Evolutionary conservation across 495 filamentous ascomycete species (phyloP).

Genomic region (Neurospora sp.): DNA sequence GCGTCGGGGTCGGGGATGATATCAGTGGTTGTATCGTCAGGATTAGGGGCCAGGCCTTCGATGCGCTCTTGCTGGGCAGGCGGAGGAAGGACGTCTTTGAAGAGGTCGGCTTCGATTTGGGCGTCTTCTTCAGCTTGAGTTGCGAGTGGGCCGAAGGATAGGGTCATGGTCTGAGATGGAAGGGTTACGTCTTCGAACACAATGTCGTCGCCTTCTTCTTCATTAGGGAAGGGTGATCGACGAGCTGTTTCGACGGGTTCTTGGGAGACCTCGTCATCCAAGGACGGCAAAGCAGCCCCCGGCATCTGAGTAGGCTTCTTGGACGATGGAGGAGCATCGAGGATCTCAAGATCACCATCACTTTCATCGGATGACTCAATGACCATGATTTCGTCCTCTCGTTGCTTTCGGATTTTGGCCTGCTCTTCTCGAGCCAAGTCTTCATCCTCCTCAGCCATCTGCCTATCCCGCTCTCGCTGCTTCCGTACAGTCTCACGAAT

Average conservation of each 20-base stretch:
- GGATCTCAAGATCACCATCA: slow-evolving; percentile 46
- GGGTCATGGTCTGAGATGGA: not conserved
- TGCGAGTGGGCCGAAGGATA: not conserved
- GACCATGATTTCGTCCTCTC: slow-evolving; percentile 27
- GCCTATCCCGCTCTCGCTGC: slow-evolving; percentile 31
- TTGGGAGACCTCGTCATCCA: slow-evolving; percentile 2
- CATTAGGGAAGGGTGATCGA: slow-evolving; percentile 8
- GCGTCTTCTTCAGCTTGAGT: slow-evolving; percentile 14
- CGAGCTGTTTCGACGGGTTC: not conserved
- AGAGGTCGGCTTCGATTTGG: slow-evolving; percentile 17
- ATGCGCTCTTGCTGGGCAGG: not conserved
- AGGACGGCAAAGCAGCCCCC: slow-evolving; percentile 9
- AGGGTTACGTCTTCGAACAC: slow-evolving; percentile 31
- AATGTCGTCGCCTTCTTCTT: slow-evolving; percentile 19
- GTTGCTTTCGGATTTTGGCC: slow-evolving; percentile 15
- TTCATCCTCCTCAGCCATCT: slow-evolving; percentile 40
- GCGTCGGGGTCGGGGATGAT: slow-evolving; percentile 21
- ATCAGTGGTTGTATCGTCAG: slow-evolving; percentile 17
- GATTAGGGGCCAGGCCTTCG: slow-evolving; percentile 2
- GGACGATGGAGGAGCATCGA: slow-evolving; percentile 32
- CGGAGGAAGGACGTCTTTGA: not conserved
- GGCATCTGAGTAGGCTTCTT: slow-evolving; percentile 5
- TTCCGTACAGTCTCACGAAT: slow-evolving; percentile 42
- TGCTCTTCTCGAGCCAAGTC: slow-evolving; percentile 43
- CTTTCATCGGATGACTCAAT: slow-evolving; percentile 37